Base-by-base conservation (phyloP, 768 basidiomycete species). In the Trametes cingulata region DNA sequence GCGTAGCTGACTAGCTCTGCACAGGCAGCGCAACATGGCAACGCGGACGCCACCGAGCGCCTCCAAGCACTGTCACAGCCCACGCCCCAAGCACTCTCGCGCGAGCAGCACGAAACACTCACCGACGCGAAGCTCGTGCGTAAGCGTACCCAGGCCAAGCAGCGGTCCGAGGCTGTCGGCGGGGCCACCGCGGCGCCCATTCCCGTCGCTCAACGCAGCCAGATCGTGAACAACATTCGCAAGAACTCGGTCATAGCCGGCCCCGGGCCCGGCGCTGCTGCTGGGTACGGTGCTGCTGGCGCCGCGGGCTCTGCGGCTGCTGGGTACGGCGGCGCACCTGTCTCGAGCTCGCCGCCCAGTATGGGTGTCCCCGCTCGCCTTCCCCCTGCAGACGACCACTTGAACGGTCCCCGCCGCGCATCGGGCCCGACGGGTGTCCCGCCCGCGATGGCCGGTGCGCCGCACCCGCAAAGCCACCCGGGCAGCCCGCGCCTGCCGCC, bases 121-220 rank as follows among this genome's bases (percentile, higher is more conserved):
- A 90, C 93, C 8, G 88, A 94, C 67, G 76, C 74, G 53, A 93
- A 86, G 57, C 85, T 98, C 45, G 88, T 95, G 8, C 80, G 95
- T 1, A 90, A 86, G 62, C 84, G 93, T 15, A 97, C 94, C 0
- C 80, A 69, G 75, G 95, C 82, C 54, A 83, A 84, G 62, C 77
- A 86, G 66, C 77, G 86, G 22, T 82, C 83, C 39, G 78, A 80
- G 14, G 73, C 71, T 14, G 62, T 64, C 39, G 64, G 62, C 12
- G 68, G 66, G 17, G 36, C 61, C 10, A 25, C 42, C 27, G 39
- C 63, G 27, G 55, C 54, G 37, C 60, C 67, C 6, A 52, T 67
- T 64, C 70, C 63, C 60, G 68, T 56, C 12, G 73, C 71, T 14
- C 79, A 82, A 25, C 71, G 77, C 0, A 71, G 71, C 22, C 75